phyloP scores from a whole-genome alignment of 2,329 filamentous ascomycete species.

The Colletotrichum shisoi region DNA sequence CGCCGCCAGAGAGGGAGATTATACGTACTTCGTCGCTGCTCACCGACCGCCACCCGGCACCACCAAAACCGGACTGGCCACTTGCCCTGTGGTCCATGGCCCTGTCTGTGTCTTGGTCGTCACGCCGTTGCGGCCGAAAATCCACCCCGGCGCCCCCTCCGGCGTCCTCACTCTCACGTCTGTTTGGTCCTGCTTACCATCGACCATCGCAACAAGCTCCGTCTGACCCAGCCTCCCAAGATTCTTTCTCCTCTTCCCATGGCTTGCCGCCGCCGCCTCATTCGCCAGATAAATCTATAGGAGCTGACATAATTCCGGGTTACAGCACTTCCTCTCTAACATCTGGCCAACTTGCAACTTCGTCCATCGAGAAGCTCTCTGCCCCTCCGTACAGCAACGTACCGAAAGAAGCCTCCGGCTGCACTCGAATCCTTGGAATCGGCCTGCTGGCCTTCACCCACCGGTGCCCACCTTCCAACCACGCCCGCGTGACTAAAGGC shows the following conservation, averaged over 20 bases:
- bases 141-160: too few relatives aligned
- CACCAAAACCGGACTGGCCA: slow-evolving; percentile 1
- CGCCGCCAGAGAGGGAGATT: background rate
- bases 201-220: background rate
- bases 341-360: slow-evolving; percentile 21
- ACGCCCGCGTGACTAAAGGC: slow-evolving; percentile 29
- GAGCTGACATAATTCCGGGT: slow-evolving; percentile 23
- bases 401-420: background rate
- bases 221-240: background rate
- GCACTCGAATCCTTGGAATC: slow-evolving; percentile 10
- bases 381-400: background rate
- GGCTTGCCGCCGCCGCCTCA: background rate
- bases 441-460: slow-evolving; percentile 16
- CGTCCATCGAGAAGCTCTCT: background rate
- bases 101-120: background rate
- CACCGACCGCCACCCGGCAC: slow-evolving; percentile 35
- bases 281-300: slow-evolving; percentile 10
- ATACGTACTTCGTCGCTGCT: background rate
- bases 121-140: slow-evolving; percentile 2
- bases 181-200: background rate
- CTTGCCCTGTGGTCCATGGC: background rate
- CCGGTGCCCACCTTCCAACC: slow-evolving; percentile 26
- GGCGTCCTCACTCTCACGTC: background rate
- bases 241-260: slow-evolving; percentile 1
- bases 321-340: slow-evolving; percentile 1